Base-by-base conservation (phyloP, 129 eudicot species). In the Artemisia annua region DNA sequence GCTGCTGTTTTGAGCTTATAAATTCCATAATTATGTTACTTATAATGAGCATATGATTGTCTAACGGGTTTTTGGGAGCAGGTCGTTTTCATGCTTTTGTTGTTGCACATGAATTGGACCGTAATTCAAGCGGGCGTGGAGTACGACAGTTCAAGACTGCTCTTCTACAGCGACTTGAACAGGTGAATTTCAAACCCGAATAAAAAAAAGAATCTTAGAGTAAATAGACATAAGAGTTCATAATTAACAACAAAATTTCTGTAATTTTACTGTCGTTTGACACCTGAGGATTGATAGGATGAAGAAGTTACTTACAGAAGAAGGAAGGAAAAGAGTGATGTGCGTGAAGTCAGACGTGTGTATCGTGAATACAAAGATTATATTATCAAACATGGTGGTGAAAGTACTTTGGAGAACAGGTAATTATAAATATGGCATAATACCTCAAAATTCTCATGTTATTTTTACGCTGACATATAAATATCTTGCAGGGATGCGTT, bases 21-120 rank as follows among this genome's bases (percentile, higher is more conserved):
- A 49, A 63, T 63, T 20, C 48, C 43, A 50, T 30, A 39, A 32
- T 19, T 13, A 71, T 55, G 54, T 51, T 20, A 39, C 55, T 35
- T 63, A 26, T 5, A 17, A 30, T 12, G 6, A 69, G 17, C 26
- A 75, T 70, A 63, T 35, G 7, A 22, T 75, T 11, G 52, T 69
- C 17, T 39, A 64, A 54, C 55, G 44, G 10, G 52, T 79, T 76
- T 76, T 22, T 79, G 75, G 63, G 74, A 28, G 70, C 89, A 95
- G 99, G 99, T 52, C 97, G 99, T 17, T 95, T 95, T 79, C 97
- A 95, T 86, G 97, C 99, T 58, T 88, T 95, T 79, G 99, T 78
- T 52, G 87, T 82, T 68, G 97, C 99, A 46, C 99, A 95, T 82
- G 87, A 89, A 74, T 73, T 90, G 95, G 99, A 95, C 76, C 81